Evolutionary conservation across 208 protist species (phyloP), one percentile per base, ranked within the genome.

Genomic region (Vickermania ingenoplastis): DNA sequence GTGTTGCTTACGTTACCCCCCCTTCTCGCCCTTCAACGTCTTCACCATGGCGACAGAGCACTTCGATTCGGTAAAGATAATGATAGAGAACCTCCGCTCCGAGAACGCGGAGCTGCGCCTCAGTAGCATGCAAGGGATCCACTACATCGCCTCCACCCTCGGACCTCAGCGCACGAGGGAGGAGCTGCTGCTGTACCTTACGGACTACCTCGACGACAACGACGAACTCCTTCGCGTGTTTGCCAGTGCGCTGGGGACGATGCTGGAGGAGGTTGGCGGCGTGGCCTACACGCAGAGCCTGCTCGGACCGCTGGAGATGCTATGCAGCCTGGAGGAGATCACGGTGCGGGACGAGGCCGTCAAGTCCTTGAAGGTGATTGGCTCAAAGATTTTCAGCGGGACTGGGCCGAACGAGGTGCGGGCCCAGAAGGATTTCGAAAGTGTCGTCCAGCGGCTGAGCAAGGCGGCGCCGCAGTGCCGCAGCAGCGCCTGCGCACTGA

Each of bases 161-260:
- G 97, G 97, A 21, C 82, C 90, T 3, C 88, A 99, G 63, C 78
- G 96, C 27, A 99, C 97, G 0, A 78, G 97, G 29, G 74, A 91
- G 22, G 98, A 99, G 73, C 82, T 99, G 14, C 78, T 99, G 3
- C 93, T 97, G 24, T 99, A 98, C 69, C 80, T 99, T 13, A 97
- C 94, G 30, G 97, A 98, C 96, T 91, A 91, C 55, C 84, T 98
- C 26, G 98, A 99, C 60, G 98, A 99, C 73, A 98, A 99, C 75
- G 98, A 99, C 67, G 98, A 99, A 71, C 97, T 99, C 21, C 76
- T 99, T 29, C 83, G 97, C 2, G 97, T 97, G 3, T 83, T 99
- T 30, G 96, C 97, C 1, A 97, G 98, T 62, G 93, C 98, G 54
- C 74, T 99, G 3, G 97, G 96, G 22, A 97, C 96, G 49, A 98